phyloP scores from a whole-genome alignment of 164 flowering plant genomes.

The Macadamia tetraphylla region DNA sequence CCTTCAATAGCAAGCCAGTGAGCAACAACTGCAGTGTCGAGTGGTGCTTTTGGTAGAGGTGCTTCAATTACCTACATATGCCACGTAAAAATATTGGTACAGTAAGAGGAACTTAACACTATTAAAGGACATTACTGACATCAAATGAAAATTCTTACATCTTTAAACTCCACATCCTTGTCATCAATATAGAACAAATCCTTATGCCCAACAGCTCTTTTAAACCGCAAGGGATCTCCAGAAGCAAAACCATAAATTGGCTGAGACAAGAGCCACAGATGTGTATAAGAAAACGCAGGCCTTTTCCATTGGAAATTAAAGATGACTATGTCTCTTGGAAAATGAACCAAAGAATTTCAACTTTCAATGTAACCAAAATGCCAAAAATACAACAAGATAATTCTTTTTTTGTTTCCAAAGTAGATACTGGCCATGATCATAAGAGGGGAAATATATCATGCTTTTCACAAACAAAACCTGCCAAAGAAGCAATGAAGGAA shows the following conservation, averaged over 20 bases:
- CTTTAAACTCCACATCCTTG: slow-evolving; percentile 84
- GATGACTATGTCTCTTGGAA: neutral
- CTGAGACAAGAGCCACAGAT: slow-evolving; percentile 31
- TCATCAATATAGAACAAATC: slow-evolving; percentile 88
- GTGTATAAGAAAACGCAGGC: slow-evolving; percentile 13
- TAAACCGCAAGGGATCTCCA: slow-evolving; percentile 69
- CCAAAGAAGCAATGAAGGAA: too few species aligned
- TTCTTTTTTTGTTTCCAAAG: too few species aligned
- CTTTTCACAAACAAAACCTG: neutral
- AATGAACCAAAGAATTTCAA: neutral
- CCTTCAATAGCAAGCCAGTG: slow-evolving; percentile 99
- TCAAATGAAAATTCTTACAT: slow-evolving; percentile 39
- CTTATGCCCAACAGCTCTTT: slow-evolving; percentile 77
- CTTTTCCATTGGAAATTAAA: slow-evolving; percentile 2
- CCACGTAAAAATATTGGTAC: slow-evolving; percentile 6
- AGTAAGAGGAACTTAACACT: neutral
- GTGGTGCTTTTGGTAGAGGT: slow-evolving; percentile 91
- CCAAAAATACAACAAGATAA: too few species aligned
- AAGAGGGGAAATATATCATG: neutral
- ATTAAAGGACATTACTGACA: neutral
- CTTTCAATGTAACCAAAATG: too few species aligned
- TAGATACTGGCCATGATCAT: too few species aligned
- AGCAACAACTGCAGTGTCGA: slow-evolving; percentile 65
- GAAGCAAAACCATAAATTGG: slow-evolving; percentile 90
- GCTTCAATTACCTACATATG: slow-evolving; percentile 77